Base-by-base conservation (phyloP, 805 yeast species). In the Metschnikowia gelsemii region DNA sequence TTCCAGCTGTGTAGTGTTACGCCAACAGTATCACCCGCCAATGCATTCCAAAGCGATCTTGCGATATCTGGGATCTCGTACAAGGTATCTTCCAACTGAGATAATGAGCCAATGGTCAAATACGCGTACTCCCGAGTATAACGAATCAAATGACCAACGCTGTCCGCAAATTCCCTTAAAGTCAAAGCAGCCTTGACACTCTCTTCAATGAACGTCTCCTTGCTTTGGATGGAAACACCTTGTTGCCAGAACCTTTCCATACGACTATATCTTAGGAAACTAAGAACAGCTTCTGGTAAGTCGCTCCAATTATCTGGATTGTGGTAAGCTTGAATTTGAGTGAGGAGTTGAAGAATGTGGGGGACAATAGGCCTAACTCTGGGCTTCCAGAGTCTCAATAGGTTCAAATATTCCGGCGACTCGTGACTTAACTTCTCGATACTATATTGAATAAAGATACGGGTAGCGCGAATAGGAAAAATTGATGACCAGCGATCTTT, bases 221-320 rank as follows among this genome's bases (percentile, higher is more conserved):
- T 84, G 2, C 96, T 82, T 63, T 93, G 96, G 43, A 87, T 85
- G 1, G 96, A 87, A 17, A 95, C 95, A 13, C 99, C 99, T 46
- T 89, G 95, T 58, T 95, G 98, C 99, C 99, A 93, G 61, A 93
- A 93, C 55, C 98, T 73, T 66, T 93, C 99, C 59, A 83, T 80
- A 36, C 95, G 84, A 46, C 95, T 84, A 54, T 87, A 84, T 50
- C 78, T 77, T n/a, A 91, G 96, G 69, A 95, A 91, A 1, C 91
- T 74, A 60, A 87, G 96, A 1, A 93, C 98, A 42, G 88, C 95
- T 2, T 75, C 76, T 0, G 99, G 98, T 35, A 93, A 70, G 28
- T 79, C 86, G 11, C 70, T 71, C 98, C 99, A 91, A 61, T 91
- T 91, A 9, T 73, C 84, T 0, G 98, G 96, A 56, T 93, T 87